phyloP scores from a whole-genome alignment of 1,284 basidiomycete genomes.

The Blastosporella zonata region DNA sequence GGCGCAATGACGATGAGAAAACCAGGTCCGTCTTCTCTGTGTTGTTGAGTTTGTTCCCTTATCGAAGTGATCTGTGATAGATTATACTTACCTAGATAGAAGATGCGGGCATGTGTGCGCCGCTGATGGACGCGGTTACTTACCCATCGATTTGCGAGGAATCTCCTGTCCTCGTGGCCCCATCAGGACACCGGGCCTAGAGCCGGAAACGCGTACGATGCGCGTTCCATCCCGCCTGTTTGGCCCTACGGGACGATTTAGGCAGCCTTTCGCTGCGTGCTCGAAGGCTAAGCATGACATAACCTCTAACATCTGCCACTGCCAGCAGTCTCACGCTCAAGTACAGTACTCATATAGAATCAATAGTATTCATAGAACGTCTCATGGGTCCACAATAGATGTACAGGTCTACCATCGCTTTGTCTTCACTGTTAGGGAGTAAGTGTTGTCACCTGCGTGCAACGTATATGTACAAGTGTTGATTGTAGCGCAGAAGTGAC shows the following conservation, averaged over 20 bases:
- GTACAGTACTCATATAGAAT: not conserved
- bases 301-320: too few species aligned
- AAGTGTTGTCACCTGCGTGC: not conserved
- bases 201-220: not conserved
- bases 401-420: not conserved
- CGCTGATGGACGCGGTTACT: not conserved
- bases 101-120: not conserved
- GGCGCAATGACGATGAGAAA: not conserved
- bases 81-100: not conserved
- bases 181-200: not conserved
- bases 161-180: not conserved
- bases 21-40: conserved; percentile 2
- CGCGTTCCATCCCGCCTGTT: not conserved
- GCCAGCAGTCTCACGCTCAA: not conserved
- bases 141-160: not conserved
- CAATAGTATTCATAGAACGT: not conserved
- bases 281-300: not conserved
- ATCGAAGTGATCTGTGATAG: not conserved
- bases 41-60: not conserved
- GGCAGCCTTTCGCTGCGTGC: not conserved
- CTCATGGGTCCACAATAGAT: too few species aligned
- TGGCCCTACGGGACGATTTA: not conserved
- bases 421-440: not conserved
- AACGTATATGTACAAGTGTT: not conserved
- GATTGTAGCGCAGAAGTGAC: not conserved